Evolutionary conservation across 1,284 basidiomycete species (phyloP), one percentile per base, ranked within the genome.

Genomic region (Exsudoporus floridanus): DNA sequence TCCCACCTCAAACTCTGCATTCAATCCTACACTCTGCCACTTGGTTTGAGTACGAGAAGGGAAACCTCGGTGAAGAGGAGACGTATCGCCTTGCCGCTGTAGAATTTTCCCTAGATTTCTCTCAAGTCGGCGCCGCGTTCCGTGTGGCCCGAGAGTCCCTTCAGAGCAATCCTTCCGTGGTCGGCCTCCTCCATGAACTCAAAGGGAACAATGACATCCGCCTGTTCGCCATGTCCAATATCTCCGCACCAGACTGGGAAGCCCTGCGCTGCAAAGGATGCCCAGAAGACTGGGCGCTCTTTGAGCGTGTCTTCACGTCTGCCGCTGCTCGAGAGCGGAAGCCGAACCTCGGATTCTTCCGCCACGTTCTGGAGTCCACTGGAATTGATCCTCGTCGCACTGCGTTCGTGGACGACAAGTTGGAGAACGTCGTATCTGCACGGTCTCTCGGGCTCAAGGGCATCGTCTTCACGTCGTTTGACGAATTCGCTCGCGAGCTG

Each of bases 31-130:
- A 46, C 12, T 62, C 61, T 18, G 40, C 45, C 7, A 56, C 36
- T 2, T 62, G 61, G 61, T 64, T 66, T 7, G 61, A 64, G 23
- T 64, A 62, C 28, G 63, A 62, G 10, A 62, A 62, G 30, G 63
- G 59, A 0, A 61, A 61, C 41, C 30, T 63, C 10, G 12, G 19
- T 0, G 61, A 65, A 51, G 55, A 52, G 0, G 42, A 66, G 18
- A 36, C 35, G 2, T 60, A 62, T 27, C 6, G 30, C 21, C 50
- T 59, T 21, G 25, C 31, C 1, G 49, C 59, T 2, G 30, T 41
- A 18, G 46, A 59, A 42, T 66, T 64, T 19, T 65, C 49, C 34
- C 28, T 62, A n/a, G 56, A 64, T 28, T 9, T 37, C 18, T 49
- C 44, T 4, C 49, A 65, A 19, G 41, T 62, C 1, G 6, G 33